These are phyloP conservation scores for Atkinsonella hypoxylon DNA, from an alignment of 2,329 filamentous ascomycete species.

Conservation along the genomic window DNA sequence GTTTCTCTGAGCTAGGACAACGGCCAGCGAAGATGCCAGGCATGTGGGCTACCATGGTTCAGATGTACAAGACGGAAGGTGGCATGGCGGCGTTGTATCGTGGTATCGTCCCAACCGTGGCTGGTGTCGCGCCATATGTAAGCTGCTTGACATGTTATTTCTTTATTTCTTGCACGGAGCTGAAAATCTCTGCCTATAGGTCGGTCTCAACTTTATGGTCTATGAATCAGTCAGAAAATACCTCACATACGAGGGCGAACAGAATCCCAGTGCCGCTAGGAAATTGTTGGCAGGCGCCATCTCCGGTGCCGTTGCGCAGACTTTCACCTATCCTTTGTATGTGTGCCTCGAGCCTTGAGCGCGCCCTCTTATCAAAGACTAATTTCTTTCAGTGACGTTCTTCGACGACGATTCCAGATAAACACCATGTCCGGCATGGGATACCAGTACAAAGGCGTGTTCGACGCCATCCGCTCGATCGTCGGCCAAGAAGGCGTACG, in stretches of 20 bases:
- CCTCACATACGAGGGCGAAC: conserved; percentile 77
- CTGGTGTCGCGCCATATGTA: conserved; percentile 91
- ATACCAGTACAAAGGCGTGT: conserved; percentile 82
- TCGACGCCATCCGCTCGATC: conserved; percentile 74
- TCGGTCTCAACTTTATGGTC: conserved; percentile 96
- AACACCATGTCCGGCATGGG: conserved; percentile 99
- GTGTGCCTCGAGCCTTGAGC: conserved; percentile 20
- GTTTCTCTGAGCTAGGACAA: conserved; percentile 64
- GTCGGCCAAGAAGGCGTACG: conserved; percentile 68
- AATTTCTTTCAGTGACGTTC: conserved; percentile 54
- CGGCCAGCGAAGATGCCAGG: conserved; percentile 63
- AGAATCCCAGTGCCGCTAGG: conserved; percentile 64
- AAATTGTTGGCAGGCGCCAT: conserved; percentile 86
- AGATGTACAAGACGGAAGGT: conserved; percentile 88
- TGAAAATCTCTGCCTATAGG: conserved; percentile 33
- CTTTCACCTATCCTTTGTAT: conserved; percentile 96
- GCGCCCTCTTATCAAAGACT: conserved; percentile 10
- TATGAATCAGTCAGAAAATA: conserved; percentile 81
- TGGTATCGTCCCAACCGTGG: conserved; percentile 85
- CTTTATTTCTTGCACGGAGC: neutral
- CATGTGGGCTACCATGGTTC: conserved; percentile 74
- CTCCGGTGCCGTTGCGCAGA: conserved; percentile 93
- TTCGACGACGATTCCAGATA: conserved; percentile 90
- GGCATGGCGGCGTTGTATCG: conserved; percentile 79
- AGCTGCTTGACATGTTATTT: conserved; percentile 9